phyloP scores from a whole-genome alignment of 2,329 filamentous ascomycete species.

The Aspergillus nomiae region DNA sequence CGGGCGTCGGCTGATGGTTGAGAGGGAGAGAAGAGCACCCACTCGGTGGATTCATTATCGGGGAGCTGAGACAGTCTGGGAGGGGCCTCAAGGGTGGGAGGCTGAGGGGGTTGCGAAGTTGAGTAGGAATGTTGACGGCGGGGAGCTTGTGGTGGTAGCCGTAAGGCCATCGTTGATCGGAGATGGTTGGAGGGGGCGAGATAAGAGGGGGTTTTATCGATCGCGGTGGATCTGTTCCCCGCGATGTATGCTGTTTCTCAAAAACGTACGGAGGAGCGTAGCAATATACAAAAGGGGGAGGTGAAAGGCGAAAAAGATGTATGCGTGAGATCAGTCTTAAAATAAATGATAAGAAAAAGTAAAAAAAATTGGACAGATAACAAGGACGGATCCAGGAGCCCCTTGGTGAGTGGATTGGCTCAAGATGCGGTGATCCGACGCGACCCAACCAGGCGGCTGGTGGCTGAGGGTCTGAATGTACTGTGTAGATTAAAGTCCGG shows the following conservation, averaged over 20 bases:
- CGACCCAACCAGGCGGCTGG: neutral
- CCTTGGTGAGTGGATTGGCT: neutral
- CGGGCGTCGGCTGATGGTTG: constrained; percentile 67
- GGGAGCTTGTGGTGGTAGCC: constrained; percentile 38
- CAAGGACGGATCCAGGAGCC: neutral
- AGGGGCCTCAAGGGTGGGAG: constrained; percentile 30
- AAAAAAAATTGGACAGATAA: constrained; percentile 5
- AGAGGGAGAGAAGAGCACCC: constrained; percentile 88
- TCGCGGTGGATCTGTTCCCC: constrained; percentile 27
- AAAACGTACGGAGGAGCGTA: neutral
- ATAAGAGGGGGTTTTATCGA: constrained; percentile 19
- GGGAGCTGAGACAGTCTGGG: constrained; percentile 39
- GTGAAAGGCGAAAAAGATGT: neutral
- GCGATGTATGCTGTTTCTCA: constrained; percentile 9
- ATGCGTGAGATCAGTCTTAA: neutral
- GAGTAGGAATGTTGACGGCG: constrained; percentile 39
- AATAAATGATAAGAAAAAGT: neutral
- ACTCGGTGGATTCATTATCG: constrained; percentile 80
- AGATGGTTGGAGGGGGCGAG: constrained; percentile 4
- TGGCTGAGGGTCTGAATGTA: neutral
- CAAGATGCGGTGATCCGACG: neutral
- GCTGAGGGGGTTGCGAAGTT: constrained; percentile 26
- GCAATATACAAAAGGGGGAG: neutral
- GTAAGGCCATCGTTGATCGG: constrained; percentile 38
- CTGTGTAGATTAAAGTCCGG: neutral